Evolutionary conservation across 108 stramenopile genomes (phyloP).

Genomic region (Cyclotella distinguenda): DNA sequence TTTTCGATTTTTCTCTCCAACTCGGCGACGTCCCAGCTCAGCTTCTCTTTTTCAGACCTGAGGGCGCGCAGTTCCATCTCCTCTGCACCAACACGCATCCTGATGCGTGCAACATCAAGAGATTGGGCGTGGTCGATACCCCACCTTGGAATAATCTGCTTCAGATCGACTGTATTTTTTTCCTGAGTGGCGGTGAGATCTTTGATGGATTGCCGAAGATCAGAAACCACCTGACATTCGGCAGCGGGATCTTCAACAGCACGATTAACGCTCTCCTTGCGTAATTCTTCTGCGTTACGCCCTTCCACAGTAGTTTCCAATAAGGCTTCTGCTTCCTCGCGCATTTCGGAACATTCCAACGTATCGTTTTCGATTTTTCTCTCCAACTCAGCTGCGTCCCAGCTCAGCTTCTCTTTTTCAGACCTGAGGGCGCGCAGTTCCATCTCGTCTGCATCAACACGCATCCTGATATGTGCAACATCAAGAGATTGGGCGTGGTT

Average conservation of each 20-base stretch:
- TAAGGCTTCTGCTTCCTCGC: conserved; percentile 13
- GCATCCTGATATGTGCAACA: conserved; percentile 38
- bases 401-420: conserved; percentile 16
- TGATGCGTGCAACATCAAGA: conserved; percentile 45
- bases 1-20: conserved; percentile 5
- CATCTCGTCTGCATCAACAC: conserved; percentile 31
- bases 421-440: conserved; percentile 17
- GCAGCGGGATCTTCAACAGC: conserved; percentile 28
- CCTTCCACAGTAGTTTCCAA: conserved; percentile 14
- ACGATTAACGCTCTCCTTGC: conserved; percentile 13
- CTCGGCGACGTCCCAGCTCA: conserved; percentile 13
- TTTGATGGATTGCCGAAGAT: conserved; percentile 27
- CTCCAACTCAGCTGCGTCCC: conserved; percentile 19
- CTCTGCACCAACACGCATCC: conserved; percentile 31
- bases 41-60: conserved; percentile 20
- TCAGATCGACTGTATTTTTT: conserved; percentile 25
- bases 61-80: conserved; percentile 21
- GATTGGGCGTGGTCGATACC: conserved; percentile 41
- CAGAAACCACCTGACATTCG: conserved; percentile 34
- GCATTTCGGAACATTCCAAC: conserved; percentile 16
- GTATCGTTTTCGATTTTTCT: conserved; percentile 3
- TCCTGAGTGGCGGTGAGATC: conserved; percentile 40
- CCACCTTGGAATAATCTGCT: conserved; percentile 36
- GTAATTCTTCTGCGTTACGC: conserved; percentile 16
- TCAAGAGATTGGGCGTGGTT: conserved; percentile 45